These are phyloP conservation scores for Candida xiaguanensis DNA, from an alignment of 805 yeast genomes.

Conservation along the genomic window DNA sequence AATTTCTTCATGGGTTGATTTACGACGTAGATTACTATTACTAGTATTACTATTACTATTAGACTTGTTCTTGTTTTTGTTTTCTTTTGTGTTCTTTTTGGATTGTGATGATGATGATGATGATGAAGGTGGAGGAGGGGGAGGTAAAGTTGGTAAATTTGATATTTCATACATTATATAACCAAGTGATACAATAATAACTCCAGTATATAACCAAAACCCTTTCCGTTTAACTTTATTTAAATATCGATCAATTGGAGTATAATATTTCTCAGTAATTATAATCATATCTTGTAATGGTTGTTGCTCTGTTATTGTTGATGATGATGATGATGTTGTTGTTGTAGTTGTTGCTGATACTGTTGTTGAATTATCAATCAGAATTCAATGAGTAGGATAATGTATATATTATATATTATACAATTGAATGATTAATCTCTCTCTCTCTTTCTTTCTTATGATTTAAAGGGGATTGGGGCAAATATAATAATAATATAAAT, in stretches of 20 bases:
- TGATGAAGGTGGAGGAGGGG: conserved; percentile 7
- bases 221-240: conserved; percentile 30
- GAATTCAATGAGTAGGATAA: too few relatives aligned
- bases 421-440: too few relatives aligned
- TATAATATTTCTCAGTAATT: conserved; percentile 12
- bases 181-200: conserved; percentile 26
- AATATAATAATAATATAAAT: too few relatives aligned
- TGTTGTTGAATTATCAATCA: too few relatives aligned
- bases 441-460: too few relatives aligned
- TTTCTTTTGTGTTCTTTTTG: neutral
- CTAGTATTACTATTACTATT: too few relatives aligned
- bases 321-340: too few relatives aligned
- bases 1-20: conserved; percentile 4
- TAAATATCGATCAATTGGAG: conserved; percentile 28
- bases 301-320: too few relatives aligned
- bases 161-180: conserved; percentile 21
- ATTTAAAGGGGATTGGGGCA: too few relatives aligned
- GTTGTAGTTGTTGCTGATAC: too few relatives aligned
- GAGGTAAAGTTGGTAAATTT: conserved; percentile 16
- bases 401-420: too few relatives aligned
- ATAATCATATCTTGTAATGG: conserved; percentile 4
- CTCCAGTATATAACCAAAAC: conserved; percentile 29
- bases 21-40: neutral
- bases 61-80: too few relatives aligned
- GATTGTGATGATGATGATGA: neutral